A percentile compares a stretch with the other conserved stretches of the same genome.
Conservation (phyloP, 2,329 filamentous ascomycete genomes). For the Pyrenochaeta sp. region DNA sequence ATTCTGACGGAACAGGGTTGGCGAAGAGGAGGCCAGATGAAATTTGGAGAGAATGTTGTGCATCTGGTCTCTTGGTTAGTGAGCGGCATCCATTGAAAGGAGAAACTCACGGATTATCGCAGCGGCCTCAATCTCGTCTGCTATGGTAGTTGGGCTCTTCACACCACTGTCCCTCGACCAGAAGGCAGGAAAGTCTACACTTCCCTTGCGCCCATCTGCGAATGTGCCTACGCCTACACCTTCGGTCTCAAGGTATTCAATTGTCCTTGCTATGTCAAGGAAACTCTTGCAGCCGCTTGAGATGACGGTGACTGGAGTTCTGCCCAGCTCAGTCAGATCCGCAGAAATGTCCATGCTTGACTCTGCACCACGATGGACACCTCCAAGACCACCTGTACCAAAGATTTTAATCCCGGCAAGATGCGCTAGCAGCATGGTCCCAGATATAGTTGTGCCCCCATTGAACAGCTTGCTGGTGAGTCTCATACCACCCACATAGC, state of each 20-base stretch:
- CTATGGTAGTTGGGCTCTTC: constrained; percentile 77
- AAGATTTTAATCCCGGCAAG: constrained; percentile 91
- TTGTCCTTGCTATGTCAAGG: constrained; percentile 86
- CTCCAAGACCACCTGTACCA: constrained; percentile 92
- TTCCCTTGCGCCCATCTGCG: constrained; percentile 76
- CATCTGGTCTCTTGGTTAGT: constrained; percentile 57
- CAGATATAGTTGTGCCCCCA: constrained; percentile 92
- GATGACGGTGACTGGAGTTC: constrained; percentile 87
- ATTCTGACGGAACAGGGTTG: constrained; percentile 80
- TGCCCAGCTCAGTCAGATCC: constrained; percentile 90
- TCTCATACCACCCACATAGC: constrained; percentile 79
- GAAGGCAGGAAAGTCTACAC: constrained; percentile 89
- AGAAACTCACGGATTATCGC: constrained; percentile 75
- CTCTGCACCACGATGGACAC: constrained; percentile 90
- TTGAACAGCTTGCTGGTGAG: constrained; percentile 73
- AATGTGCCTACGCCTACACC: constrained; percentile 89
- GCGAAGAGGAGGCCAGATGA: constrained; percentile 86
- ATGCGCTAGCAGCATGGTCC: constrained; percentile 88
- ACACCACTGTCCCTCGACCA: constrained; percentile 88
- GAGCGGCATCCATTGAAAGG: neutral
- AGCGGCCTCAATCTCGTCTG: constrained; percentile 82
- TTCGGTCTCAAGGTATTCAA: constrained; percentile 80
- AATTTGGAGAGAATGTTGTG: constrained; percentile 76
- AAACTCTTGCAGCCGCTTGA: constrained; percentile 96
- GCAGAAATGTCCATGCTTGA: constrained; percentile 92